Base-by-base conservation (phyloP, 352 stramenopile genomes). In the Phytophthora cactorum region DNA sequence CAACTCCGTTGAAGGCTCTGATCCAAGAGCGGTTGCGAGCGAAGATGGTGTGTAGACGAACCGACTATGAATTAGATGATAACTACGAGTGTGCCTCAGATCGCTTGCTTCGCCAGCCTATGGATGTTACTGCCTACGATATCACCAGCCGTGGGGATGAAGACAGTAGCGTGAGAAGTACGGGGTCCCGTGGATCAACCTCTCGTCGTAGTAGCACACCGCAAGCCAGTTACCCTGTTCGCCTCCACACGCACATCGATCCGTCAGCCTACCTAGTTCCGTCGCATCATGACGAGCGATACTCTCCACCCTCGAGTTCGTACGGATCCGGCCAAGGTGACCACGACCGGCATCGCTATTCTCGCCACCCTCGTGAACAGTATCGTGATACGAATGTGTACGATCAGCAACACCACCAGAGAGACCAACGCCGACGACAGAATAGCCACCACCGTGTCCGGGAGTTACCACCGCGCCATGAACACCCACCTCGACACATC, bases 1-100 rank as follows among this genome's bases (percentile, higher is more conserved):
- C 74, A 43, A 92, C 82, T 14, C 82, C 82, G 10, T 54, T 91
- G 25, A 91, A 91, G 57, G 80, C 82, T 8, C 79, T 92, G 25
- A 89, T 92, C 52, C 82, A 91, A 66, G 82, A 92, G 60, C 84
- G 84, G 9, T 61, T 92, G 14, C 78, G 78, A 22, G 80, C 82
- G 38, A 92, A 92, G 66, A 89, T 92, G 41, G 78, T 86, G 5
- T 77, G 79, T 25, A 70, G 70, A 58, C 43, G 52, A 56, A 47
- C 52, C 2, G 64, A 72, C 12, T 65, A 68, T 29, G 59, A 69
- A 31, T 52, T 68, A 29, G 59, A 74, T 22, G 60, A 65, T 17
- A 58, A 67, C 6, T 70, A 66, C 36, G 54, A 75, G 34, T 39
- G 43, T 43, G 56, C 59, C 22, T 60, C 66, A 44, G 46, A 63